A percentile compares a stretch with the other conserved stretches of the same genome.
Conservation (phyloP, 2,329 filamentous ascomycete genomes). For the Talaromyces sp. region DNA sequence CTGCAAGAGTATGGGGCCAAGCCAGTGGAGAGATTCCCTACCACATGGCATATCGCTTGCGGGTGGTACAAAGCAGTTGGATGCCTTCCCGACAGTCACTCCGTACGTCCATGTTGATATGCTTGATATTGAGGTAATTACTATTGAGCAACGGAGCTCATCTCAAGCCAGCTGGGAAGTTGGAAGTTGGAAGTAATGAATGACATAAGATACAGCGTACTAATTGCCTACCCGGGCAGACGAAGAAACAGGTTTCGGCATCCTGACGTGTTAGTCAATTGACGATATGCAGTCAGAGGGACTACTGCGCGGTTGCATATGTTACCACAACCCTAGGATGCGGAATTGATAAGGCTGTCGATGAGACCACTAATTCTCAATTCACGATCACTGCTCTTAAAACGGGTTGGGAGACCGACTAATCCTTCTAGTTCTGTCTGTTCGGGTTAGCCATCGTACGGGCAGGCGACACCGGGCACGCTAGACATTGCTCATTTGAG, state of each 20-base stretch:
- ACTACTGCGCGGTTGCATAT: neutral
- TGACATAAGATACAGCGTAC: neutral
- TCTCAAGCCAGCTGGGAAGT: neutral
- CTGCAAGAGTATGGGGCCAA: constrained; percentile 2
- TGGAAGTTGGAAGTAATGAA: neutral
- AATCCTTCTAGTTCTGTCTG: neutral
- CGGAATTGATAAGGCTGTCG: neutral
- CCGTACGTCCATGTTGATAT: neutral
- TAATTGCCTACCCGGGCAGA: neutral
- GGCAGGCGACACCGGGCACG: neutral
- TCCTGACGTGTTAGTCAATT: neutral
- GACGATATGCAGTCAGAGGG: neutral
- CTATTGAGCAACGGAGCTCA: neutral
- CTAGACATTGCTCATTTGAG: neutral
- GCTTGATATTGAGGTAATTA: neutral
- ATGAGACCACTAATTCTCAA: neutral
- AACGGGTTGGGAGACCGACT: neutral
- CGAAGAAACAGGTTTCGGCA: neutral
- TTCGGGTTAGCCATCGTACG: neutral
- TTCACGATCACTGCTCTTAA: neutral
- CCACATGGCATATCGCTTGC: neutral
- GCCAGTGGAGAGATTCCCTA: neutral
- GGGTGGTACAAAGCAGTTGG: neutral
- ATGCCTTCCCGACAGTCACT: neutral
- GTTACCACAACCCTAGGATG: neutral